Evolutionary conservation across 805 yeast species (phyloP).

Genomic region (Yarrowia deformans): DNA sequence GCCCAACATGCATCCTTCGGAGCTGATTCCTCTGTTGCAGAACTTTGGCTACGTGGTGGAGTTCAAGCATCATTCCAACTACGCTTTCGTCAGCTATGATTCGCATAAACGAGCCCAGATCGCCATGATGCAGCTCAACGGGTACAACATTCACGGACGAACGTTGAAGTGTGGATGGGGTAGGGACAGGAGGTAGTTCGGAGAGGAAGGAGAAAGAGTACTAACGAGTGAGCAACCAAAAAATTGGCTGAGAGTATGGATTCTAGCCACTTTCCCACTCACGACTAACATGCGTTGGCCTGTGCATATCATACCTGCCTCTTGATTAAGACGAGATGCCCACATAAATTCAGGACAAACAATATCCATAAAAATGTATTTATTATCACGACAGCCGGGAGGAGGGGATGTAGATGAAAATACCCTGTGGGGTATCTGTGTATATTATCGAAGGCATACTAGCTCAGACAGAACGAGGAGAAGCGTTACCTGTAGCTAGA

Average conservation of each 20-base stretch:
- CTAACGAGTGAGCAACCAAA: not conserved
- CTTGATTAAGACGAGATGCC: not conserved
- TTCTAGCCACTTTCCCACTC: not conserved
- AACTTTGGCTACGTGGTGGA: slow-evolving; percentile 84
- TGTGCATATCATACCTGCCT: slow-evolving; percentile 1
- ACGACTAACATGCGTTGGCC: not conserved
- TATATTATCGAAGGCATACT: not conserved
- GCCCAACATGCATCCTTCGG: slow-evolving; percentile 74
- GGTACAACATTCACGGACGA: slow-evolving; percentile 71
- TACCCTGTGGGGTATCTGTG: not conserved
- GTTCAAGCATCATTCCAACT: slow-evolving; percentile 80
- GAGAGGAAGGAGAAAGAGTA: not conserved
- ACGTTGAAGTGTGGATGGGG: slow-evolving; percentile 90
- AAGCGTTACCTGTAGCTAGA: no score
- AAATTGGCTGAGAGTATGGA: not conserved
- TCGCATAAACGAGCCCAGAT: slow-evolving; percentile 88
- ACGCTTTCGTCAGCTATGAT: slow-evolving; percentile 88
- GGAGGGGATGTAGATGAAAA: no score
- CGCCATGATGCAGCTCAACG: slow-evolving; percentile 80
- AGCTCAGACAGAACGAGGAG: no score
- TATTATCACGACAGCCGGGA: not conserved
- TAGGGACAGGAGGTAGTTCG: slow-evolving; percentile 49
- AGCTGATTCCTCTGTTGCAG: slow-evolving; percentile 74
- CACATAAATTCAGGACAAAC: not conserved
- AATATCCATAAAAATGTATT: slow-evolving; percentile 4